Evolutionary conservation across 371 early-diverging fungal species (phyloP).

Genomic region (Actinomortierella ambigua): DNA sequence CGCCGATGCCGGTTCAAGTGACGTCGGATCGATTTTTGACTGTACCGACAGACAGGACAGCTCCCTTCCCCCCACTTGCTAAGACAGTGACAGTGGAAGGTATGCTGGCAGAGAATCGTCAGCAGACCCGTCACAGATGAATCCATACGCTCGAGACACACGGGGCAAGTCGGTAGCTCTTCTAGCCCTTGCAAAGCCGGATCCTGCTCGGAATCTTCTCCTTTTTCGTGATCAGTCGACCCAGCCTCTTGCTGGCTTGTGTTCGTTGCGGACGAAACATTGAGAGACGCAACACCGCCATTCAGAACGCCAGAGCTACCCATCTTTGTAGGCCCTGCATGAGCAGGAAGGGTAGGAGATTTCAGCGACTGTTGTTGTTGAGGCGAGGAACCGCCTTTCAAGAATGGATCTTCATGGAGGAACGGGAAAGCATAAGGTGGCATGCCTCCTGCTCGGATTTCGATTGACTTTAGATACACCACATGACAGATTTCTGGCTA

Average conservation of each 20-base stretch:
- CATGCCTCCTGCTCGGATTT: constrained; percentile 58
- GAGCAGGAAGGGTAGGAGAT: not conserved
- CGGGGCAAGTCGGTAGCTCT: constrained; percentile 92
- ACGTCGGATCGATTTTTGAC: constrained; percentile 52
- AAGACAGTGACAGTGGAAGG: constrained; percentile 90
- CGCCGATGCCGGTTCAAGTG: constrained; percentile 9
- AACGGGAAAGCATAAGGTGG: constrained; percentile 67
- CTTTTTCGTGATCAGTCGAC: no score
- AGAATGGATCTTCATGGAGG: constrained; percentile 49
- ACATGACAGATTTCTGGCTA: constrained; percentile 77
- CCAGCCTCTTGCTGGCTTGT: no score
- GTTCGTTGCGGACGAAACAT: not conserved
- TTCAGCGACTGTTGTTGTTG: not conserved
- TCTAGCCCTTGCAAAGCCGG: constrained; percentile 22
- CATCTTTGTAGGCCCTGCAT: not conserved
- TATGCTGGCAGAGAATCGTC: constrained; percentile 93
- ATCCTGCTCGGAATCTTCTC: not conserved
- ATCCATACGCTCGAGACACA: constrained; percentile 94
- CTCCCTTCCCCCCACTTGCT: constrained; percentile 89
- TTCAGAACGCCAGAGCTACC: not conserved
- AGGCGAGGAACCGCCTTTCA: constrained; percentile 8
- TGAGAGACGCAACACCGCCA: not conserved
- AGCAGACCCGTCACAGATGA: constrained; percentile 79
- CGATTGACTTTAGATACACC: constrained; percentile 73
- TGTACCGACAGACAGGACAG: constrained; percentile 93